Evolutionary conservation across 2,329 filamentous ascomycete species (phyloP), one percentile per base, ranked within the genome.

Genomic region (Periconia sp.): DNA sequence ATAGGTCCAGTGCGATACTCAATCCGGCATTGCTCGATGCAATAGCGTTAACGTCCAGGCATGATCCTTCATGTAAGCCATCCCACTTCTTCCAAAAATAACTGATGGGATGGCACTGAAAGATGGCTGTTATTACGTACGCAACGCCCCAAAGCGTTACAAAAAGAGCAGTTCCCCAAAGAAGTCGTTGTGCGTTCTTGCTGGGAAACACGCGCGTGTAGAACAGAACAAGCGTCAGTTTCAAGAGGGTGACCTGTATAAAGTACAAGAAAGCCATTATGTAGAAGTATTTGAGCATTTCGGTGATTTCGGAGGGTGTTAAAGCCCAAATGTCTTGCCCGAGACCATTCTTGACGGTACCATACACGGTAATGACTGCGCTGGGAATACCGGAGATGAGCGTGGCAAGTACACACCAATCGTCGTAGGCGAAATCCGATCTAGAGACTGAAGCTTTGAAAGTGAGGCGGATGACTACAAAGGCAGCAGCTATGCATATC

Each of bases 391-490:
- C 60, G 15, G 20, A 41, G 7, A 64, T 18, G 19, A 62, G 30
- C 2, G 57, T 57, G 11, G 57, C 31, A 20, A 64, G 11, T 15
- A 67, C 55, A 19, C 62, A 49, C 19, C 62, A 68, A 52, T 77
- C 75, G 60, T 79, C 77, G 63, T 61, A 66, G 6, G 74, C 74
- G 45, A 77, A 54, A 18, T 67, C 66, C 13, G 54, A 56, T 15
- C 58, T 52, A 3, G 74, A 72, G 41, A 72, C 70, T 13, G 68
- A 60, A 0, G 72, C 57, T 18, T 76, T 74, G 49, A 76, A 74
- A 20, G 70, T 41, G 41, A 78, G 59, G 9, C 77, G 70, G 14
- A 74, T 53, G 13, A 70, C 40, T 20, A 70, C 74, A 14, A 62
- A 71, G 1, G 71, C 15, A 1, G 73, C 54, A n/a, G 74, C 73